phyloP scores from a whole-genome alignment of 768 basidiomycete genomes.

The Boletus huronensis region DNA sequence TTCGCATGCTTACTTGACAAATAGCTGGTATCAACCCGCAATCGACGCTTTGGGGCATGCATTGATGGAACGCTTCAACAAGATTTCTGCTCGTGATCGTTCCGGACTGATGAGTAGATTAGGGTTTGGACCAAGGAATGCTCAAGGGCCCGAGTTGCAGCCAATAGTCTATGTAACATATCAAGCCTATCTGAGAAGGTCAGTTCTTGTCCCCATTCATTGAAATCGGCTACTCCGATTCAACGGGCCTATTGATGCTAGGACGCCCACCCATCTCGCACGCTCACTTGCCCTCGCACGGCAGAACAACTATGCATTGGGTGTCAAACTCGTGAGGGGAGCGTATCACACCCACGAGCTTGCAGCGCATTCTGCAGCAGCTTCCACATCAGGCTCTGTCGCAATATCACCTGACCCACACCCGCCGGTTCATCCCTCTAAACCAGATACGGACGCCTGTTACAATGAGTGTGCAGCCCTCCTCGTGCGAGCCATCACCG shows the following conservation, averaged over 20 bases:
- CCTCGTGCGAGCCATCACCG: slow-evolving; percentile 54
- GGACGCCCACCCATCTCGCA: slow-evolving; percentile 66
- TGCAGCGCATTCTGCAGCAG: slow-evolving; percentile 35
- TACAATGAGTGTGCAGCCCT: slow-evolving; percentile 62
- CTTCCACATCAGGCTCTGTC: slow-evolving; percentile 15
- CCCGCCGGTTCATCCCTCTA: slow-evolving; percentile 68
- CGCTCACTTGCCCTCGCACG: slow-evolving; percentile 65
- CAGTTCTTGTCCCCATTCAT: slow-evolving; percentile 2
- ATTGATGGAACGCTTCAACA: slow-evolving; percentile 78
- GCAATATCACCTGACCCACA: slow-evolving; percentile 56
- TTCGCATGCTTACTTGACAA: slow-evolving; percentile 5
- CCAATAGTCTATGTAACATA: slow-evolving; percentile 83
- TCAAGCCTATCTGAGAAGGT: slow-evolving; percentile 85
- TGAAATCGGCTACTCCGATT: not conserved
- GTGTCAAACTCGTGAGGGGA: slow-evolving; percentile 90
- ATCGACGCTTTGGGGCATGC: slow-evolving; percentile 76
- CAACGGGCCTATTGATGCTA: slow-evolving; percentile 22
- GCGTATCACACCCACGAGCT: slow-evolving; percentile 85
- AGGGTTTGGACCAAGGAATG: not conserved
- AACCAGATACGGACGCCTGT: slow-evolving; percentile 68
- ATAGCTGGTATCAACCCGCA: slow-evolving; percentile 68
- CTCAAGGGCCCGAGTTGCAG: slow-evolving; percentile 36
- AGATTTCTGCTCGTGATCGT: slow-evolving; percentile 22
- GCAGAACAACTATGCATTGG: slow-evolving; percentile 65
- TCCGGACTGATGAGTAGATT: slow-evolving; percentile 1